Evolutionary conservation across 2,329 filamentous ascomycete species (phyloP), one percentile per base, ranked within the genome.

Genomic region (Cercospora sp.): DNA sequence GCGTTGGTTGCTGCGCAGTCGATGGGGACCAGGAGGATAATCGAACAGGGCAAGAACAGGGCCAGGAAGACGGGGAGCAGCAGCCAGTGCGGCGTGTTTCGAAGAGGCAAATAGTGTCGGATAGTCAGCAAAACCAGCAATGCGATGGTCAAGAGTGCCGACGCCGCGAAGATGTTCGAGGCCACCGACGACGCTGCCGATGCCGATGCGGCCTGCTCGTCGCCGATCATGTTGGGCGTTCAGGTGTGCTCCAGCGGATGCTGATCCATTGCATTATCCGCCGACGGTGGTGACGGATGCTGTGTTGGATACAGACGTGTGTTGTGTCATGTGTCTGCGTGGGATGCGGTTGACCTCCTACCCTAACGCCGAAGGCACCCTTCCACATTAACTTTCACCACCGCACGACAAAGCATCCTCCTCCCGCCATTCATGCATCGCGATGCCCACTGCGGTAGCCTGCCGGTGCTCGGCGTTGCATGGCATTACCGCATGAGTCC

Each of bases 11-110:
- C 69, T 1, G 94, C 94, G 72, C 99, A 88, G 80, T 99, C 95
- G 79, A 99, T 96, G 5, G 95, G 95, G 6, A 99, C 93, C 23
- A 99, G 87, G 26, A 99, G 84, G 26, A 98, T 88, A 76, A 97
- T 94, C 79, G 91, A 94, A 58, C 93, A 92, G 10, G 95, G 96
- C 5, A 99, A 88, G 77, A 92, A 94, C 73, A 99, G 86, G n/a
- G 94, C 93, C 73, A 99, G 91, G 82, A 99, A 99, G 70, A 99
- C 93, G 40, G 95, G 94, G 1, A 97, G 86, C 61, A 93, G 86
- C 61, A 98, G 89, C 80, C 96, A 97, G 68, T 90, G 92, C 0
- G 95, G 94, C 0, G 95, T 98, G 6, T 90, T 89, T 73, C 95
- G 93, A 36, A 99, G 85, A 2, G 94, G 94, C 9, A 99, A 87